These are phyloP conservation scores for Ascoidea rubescens DNA, from an alignment of 805 yeast genomes.

Conservation along the genomic window DNA sequence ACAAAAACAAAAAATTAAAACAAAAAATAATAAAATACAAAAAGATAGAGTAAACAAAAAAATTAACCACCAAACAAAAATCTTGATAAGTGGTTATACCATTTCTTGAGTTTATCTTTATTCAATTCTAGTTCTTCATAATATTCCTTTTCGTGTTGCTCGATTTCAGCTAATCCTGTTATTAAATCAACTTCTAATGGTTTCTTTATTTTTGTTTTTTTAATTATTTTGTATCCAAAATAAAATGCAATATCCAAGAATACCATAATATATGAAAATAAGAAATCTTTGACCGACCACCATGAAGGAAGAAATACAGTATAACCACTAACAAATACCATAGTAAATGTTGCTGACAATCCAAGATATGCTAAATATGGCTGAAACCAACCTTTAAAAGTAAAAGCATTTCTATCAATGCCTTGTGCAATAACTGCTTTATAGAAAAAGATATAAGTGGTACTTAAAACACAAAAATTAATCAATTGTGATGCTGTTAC, in stretches of 20 bases:
- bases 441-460: conserved; percentile 55
- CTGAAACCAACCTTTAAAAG: conserved; percentile 54
- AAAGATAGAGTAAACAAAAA: too few species aligned
- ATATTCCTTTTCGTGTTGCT: conserved; percentile 17
- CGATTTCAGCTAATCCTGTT: conserved; percentile 22
- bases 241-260: conserved; percentile 44
- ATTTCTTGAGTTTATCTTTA: too few species aligned
- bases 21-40: too few species aligned
- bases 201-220: conserved; percentile 31
- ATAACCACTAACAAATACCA: conserved; percentile 55
- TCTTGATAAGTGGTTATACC: too few species aligned
- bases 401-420: conserved; percentile 35
- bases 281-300: conserved; percentile 52
- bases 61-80: too few species aligned
- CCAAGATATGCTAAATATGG: conserved; percentile 57
- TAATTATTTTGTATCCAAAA: conserved; percentile 42
- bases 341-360: conserved; percentile 34
- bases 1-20: too few species aligned
- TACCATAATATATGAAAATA: conserved; percentile 67
- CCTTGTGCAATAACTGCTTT: conserved; percentile 59
- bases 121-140: too few species aligned
- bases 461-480: conserved; percentile 64
- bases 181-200: conserved; percentile 49
- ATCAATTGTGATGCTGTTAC: conserved; percentile 40
- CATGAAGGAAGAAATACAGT: conserved; percentile 52